These are phyloP conservation scores for maize (Zea mays) DNA, from an alignment of 176 grass and related monocot species.

Conservation along the genomic window DNA sequence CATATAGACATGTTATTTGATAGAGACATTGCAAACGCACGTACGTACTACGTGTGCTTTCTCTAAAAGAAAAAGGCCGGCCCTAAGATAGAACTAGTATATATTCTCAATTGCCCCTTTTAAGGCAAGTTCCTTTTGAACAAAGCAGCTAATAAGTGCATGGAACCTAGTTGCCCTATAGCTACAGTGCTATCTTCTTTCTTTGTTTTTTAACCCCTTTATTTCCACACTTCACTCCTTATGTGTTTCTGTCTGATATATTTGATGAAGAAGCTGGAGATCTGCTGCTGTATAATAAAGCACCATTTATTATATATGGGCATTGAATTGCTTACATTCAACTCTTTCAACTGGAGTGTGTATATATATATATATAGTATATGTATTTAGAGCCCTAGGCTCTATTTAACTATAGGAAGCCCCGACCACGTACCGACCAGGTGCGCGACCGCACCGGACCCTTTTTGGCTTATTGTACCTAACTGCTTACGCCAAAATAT, in stretches of 20 bases:
- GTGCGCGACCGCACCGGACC: too few species aligned
- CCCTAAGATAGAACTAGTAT: conserved; percentile 14
- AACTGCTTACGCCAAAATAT: too few species aligned
- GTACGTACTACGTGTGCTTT: conserved; percentile 3
- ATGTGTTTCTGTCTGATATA: not conserved
- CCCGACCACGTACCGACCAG: too few species aligned
- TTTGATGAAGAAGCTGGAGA: conserved; percentile 29
- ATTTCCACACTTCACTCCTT: conserved; percentile 12
- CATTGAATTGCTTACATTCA: conserved; percentile 34
- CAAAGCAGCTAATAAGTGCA: conserved; percentile 23
- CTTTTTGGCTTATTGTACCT: too few species aligned
- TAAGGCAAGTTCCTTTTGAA: conserved; percentile 40
- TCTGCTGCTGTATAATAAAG: conserved; percentile 24
- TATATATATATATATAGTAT: too few species aligned
- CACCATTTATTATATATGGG: conserved; percentile 11
- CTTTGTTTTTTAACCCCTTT: not conserved
- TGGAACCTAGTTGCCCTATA: conserved; percentile 20
- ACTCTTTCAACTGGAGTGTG: not conserved
- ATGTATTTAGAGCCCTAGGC: too few species aligned
- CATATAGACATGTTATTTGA: not conserved
- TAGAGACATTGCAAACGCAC: not conserved
- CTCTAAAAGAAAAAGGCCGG: conserved; percentile 21
- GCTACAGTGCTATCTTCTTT: not conserved
- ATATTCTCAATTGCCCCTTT: conserved; percentile 34
- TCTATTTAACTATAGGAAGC: too few species aligned